Evolutionary conservation across 306 rosid species (phyloP).

Genomic region (Biancaea sappan): DNA sequence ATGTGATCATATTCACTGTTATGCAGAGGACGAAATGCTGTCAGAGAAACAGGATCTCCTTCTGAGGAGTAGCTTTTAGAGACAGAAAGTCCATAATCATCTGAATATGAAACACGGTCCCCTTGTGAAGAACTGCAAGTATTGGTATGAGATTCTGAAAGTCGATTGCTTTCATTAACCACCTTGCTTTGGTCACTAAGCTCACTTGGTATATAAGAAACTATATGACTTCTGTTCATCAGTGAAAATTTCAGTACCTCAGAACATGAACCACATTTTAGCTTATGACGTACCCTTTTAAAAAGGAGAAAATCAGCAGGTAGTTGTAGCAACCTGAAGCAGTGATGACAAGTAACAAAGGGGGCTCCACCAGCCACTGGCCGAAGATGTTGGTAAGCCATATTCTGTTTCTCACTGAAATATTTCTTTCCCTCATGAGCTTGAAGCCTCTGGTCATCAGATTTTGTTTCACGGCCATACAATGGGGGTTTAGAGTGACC

Average conservation of each 20-base stretch:
- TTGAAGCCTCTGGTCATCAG: constrained; percentile 48
- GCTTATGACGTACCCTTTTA: constrained; percentile 61
- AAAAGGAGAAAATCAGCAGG: constrained; percentile 87
- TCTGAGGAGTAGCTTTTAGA: constrained; percentile 66
- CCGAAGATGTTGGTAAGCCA: constrained; percentile 65
- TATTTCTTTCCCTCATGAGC: constrained; percentile 46
- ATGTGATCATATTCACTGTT: constrained; percentile 24
- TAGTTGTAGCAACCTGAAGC: constrained; percentile 65
- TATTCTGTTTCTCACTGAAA: constrained; percentile 48
- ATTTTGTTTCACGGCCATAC: constrained; percentile 45
- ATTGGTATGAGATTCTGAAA: constrained; percentile 38
- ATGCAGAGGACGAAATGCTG: constrained; percentile 19
- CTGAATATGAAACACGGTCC: constrained; percentile 63
- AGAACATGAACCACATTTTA: constrained; percentile 82
- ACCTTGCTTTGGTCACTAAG: constrained; percentile 35
- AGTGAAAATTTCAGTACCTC: constrained; percentile 80
- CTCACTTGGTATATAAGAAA: constrained; percentile 54
- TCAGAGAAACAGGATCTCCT: constrained; percentile 40
- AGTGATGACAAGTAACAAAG: constrained; percentile 67
- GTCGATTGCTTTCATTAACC: constrained; percentile 32
- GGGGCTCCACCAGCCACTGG: constrained; percentile 96
- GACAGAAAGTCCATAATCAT: constrained; percentile 56
- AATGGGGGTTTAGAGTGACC: constrained; percentile 42
- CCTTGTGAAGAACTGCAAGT: constrained; percentile 13
- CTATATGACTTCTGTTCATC: constrained; percentile 54